Evolutionary conservation across 495 filamentous ascomycete genomes (phyloP).

Genomic region (Penicillium coprophilum): DNA sequence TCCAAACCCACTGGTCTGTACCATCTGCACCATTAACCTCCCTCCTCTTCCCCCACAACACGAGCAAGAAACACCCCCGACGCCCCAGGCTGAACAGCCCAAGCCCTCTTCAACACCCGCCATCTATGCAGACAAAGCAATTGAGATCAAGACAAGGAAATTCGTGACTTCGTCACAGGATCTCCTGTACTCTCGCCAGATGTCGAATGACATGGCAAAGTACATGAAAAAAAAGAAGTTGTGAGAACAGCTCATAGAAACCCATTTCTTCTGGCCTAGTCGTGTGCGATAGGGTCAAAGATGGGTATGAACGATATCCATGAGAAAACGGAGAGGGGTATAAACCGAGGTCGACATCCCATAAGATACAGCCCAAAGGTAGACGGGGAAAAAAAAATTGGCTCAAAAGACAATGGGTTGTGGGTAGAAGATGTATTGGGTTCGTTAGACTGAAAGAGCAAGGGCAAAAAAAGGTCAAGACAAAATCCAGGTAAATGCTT

Average conservation of each 20-base stretch:
- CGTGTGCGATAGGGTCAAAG: background rate
- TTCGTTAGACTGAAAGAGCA: background rate
- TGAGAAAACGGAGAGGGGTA: constrained; percentile 32
- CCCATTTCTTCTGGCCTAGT: constrained; percentile 16
- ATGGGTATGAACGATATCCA: constrained; percentile 25
- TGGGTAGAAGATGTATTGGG: background rate
- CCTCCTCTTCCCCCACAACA: constrained; percentile 1
- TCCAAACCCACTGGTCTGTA: background rate
- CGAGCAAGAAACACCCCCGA: constrained; percentile 4
- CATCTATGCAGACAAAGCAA: constrained; percentile 19
- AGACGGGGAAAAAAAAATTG: constrained; percentile 15
- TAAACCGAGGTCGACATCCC: constrained; percentile 36
- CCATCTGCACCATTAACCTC: background rate
- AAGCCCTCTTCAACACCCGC: constrained; percentile 13
- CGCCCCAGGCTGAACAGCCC: constrained; percentile 4
- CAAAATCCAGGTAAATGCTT: background rate
- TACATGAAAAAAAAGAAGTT: constrained; percentile 14
- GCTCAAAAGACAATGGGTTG: constrained; percentile 14
- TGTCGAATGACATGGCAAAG: constrained; percentile 18
- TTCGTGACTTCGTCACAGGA: constrained; percentile 45
- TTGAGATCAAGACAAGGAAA: constrained; percentile 31
- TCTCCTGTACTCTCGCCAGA: constrained; percentile 29
- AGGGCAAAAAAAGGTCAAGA: background rate
- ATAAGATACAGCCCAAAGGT: constrained; percentile 32
- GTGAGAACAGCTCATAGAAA: constrained; percentile 5